Evolutionary conservation across 2,329 filamentous ascomycete genomes (phyloP), one percentile per base, ranked within the genome.

Genomic region (Colletotrichum costaricense): DNA sequence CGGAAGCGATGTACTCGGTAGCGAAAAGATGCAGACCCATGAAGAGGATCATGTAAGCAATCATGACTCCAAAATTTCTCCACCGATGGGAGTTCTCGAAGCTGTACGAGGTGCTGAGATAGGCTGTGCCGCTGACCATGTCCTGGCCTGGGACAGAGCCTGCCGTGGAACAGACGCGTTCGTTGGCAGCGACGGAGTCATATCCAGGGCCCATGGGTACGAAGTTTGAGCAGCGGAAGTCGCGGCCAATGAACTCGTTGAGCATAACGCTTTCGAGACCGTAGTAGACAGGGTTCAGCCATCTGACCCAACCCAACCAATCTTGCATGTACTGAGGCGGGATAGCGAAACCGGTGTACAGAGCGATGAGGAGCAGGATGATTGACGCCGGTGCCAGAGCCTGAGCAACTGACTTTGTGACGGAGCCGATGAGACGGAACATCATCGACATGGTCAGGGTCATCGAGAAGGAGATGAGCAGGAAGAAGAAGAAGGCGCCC

Each of bases 381-480:
- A 89, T 82, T 71, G 87, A 87, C 16, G 86, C 86, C 63, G 88
- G 82, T 2, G 87, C 84, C 81, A 89, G 84, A 14, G 88, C 88
- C 77, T 89, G 86, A 2, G 86, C 83, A 7, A 89, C 79, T 1
- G 86, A 88, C 63, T 86, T 86, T 1, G 87, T 87, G 3, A 84
- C 58, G 88, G 74, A 75, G 0, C 67, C 74, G 5, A 76, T 74
- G 26, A 75, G 67, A 1, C 91, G 87, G 85, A 93, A 93, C 72
- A 92, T 83, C 87, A 92, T 92, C 28, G 89, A 91, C 90, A 93
- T 93, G 63, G 86, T 85, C 74, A 93, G 78, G 0, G 89, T 91
- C 11, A 87, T 86, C 38, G 86, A 79, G 79, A 93, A 90, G 2
- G 87, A 89, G 76, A 92, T 86, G 42, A 93, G 81, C 46, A 90